Evolutionary conservation across 352 stramenopile species (phyloP), one percentile per base, ranked within the genome.

Genomic region (Phytophthora sp.): DNA sequence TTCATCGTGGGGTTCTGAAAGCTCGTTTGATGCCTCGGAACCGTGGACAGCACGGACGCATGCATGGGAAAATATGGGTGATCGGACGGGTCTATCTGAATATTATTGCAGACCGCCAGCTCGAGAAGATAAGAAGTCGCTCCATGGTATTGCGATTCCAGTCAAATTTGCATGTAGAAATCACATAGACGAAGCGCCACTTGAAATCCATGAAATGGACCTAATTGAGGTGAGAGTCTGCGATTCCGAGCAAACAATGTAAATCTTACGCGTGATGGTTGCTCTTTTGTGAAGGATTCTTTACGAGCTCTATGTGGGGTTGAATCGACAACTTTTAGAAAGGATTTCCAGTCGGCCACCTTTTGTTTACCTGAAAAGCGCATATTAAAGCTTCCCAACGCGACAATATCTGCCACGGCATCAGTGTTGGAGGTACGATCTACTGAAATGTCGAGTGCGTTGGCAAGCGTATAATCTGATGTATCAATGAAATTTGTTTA

Each of bases 141-240:
- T 69, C 21, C 52, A 45, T n/a, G 52, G 72, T 18, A 30, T 79
- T 27, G 50, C 41, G 21, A 72, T 77, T 48, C 66, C 67, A 23
- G 31, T 37, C 43, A 28, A 49, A 13, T 57, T 76, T 51, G 38
- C 35, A 21, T 58, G 45, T 23, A 54, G 31, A 18, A 34, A 31
- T 43, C 13, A 62, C 26, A 23, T 2, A 12, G 37, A 17, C 0
- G 27, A 43, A 43, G 54, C 24, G 21, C 43, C 62, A 3, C 31
- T 90, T 2, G 76, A 88, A 62, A 66, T 89, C 3, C 59, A 83
- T 38, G 83, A 89, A 69, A 45, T 50, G 34, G 81, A 92, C 26
- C 21, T 89, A 9, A 67, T 89, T 49, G 69, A 88, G 78, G 81
- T 92, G 23, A n/a, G n/a, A n/a, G n/a, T n/a, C n/a, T n/a, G n/a